Evolutionary conservation across 208 protist species (phyloP).

Genomic region (Leishmania braziliensis): DNA sequence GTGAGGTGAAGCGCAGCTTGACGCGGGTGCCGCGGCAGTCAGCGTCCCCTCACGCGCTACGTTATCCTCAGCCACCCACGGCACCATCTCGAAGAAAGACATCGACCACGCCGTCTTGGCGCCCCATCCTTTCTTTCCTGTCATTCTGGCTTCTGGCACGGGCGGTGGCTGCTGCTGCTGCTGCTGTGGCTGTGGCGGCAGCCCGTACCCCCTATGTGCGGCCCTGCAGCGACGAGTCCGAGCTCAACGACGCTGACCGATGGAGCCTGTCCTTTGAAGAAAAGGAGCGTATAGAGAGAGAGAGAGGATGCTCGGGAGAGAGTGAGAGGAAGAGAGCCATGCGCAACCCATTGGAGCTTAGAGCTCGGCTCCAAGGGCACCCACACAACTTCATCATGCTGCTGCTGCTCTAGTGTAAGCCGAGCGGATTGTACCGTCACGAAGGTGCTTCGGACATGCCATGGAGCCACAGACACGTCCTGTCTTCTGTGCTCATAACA

Average conservation of each 20-base stretch:
- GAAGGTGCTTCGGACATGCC: not conserved
- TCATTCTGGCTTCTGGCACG: not conserved
- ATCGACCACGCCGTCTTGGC: constrained; percentile 55
- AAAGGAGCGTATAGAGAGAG: not conserved
- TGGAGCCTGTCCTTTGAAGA: not conserved
- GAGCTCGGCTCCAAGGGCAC: not conserved
- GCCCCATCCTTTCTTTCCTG: constrained; percentile 34
- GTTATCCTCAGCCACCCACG: not conserved
- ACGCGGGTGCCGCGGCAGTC: not conserved
- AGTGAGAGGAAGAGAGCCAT: not conserved
- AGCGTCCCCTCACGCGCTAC: too few relatives aligned
- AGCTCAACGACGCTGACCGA: not conserved
- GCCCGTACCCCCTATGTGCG: not conserved
- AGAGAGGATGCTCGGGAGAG: not conserved
- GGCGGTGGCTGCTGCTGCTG: not conserved
- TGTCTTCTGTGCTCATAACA: not conserved
- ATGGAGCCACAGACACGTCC: not conserved
- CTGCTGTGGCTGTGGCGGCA: not conserved
- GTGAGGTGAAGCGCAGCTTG: not conserved
- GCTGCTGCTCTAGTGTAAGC: not conserved
- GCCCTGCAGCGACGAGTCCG: not conserved
- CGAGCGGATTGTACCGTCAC: not conserved
- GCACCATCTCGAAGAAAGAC: constrained; percentile 46
- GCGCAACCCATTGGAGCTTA: not conserved
- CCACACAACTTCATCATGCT: not conserved